Base-by-base conservation (phyloP, 345 rosid genomes). In the Eucalyptus microcorys region DNA sequence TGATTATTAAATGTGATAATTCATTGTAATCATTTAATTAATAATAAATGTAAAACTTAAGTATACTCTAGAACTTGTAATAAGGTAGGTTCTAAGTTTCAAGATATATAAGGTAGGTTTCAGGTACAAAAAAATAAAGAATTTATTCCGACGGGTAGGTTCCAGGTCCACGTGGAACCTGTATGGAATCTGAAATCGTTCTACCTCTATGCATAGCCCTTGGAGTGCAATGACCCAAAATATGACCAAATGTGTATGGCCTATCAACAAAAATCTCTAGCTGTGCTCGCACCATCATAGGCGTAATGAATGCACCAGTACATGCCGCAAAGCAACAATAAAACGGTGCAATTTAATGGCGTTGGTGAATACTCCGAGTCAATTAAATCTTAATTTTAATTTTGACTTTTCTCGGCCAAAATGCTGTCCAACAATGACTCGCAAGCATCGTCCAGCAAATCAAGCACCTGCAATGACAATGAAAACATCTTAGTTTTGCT, bases 381-480 rank as follows among this genome's bases (percentile, higher is more conserved):
- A 16, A 27, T 49, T 7, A 86, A 52, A 49, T 52, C 30, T 57
- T 21, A 57, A 19, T 86, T 48, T 49, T 86, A 64, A 47, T 45
- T 14, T 85, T 48, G 88, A 61, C 90, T 79, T 34, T 71, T 92
- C 90, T 91, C 93, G 0, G 94, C 93, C 91, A 92, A 83, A 87
- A 97, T 93, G 92, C 93, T 94, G 91, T 97, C 98, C 91, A 97
- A 89, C 95, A 96, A 90, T 24, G 99, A 96, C 89, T 93, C 97
- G 85, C 99, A 97, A 15, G 98, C 98, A 94, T 97, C 99, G 91
- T 95, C 98, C 88, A 96, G 99, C 90, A 96, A 85, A 91, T 97
- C 96, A 90, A 97, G 88, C 84, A 96, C 99, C 99, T 97, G 93
- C 86, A 68, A 49, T 17, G 7, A 30, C 50, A 50, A 85, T 27